Base-by-base conservation (phyloP, 495 filamentous ascomycete species). In the Penicillium chermesinum region DNA sequence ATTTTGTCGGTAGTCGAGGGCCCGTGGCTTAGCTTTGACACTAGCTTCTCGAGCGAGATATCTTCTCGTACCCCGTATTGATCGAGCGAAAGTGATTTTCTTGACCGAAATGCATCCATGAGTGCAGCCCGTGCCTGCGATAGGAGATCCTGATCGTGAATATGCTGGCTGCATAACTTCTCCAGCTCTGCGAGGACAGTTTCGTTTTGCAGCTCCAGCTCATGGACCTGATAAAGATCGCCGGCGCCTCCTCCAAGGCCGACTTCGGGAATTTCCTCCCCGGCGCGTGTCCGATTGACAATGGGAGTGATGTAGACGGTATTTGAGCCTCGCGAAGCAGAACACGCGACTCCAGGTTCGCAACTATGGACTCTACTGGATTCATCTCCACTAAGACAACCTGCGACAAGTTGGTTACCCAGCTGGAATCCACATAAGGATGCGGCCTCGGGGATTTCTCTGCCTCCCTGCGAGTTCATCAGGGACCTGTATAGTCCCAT, bases 341-440 rank as follows among this genome's bases (percentile, higher is more conserved):
- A 33, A 56, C 91, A 96, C 1, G 73, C 70, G 21, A 77, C 78
- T 2, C 83, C 87, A 46, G 78, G 82, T 54, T 91, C 91, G 51
- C 91, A 96, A 57, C 88, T 91, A 65, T 96, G 91, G 18, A 96
- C 71, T n/a, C 84, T 80, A n/a, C 78, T 80, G 14, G 65, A 65
- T 12, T 78, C 61, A 25, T 87, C 70, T 2, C 63, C 61, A 4
- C 88, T 95, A 32, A 96, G 66, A 58, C 82, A 88, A 5, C 89
- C 89, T 2, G 66, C 49, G n/a, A 86, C 75, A 17, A 69, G 59
- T 15, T 63, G 75, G 50, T 96, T 95, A 17, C 87, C 91, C 45
- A 84, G 81, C 38, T 79, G 73, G 57, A 86, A 95, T 0, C 91
- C 91, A 21, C 80, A 81, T 17, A 96, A 74, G 9, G 75, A 79